phyloP scores from a whole-genome alignment of 108 stramenopile genomes.

The Poteriospumella lacustris region DNA sequence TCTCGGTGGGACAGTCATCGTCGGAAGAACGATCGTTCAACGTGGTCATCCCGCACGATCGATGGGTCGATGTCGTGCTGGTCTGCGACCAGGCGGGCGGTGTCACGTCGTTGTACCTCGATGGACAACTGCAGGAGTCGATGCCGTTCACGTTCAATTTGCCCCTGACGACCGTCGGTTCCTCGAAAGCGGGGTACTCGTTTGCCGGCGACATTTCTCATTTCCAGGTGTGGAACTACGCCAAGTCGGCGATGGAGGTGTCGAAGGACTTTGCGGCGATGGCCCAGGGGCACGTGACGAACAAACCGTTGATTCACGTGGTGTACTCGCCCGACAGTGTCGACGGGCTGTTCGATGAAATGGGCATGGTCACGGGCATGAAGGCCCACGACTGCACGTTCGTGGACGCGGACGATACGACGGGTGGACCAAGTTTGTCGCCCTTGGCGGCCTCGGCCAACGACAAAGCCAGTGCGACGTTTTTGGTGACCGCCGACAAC shows the following conservation, averaged over 20 bases:
- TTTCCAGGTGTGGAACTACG: background rate
- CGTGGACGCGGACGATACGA: too few species aligned
- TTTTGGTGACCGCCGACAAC: too few species aligned
- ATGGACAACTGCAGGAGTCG: background rate
- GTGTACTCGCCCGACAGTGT: too few species aligned
- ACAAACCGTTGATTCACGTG: too few species aligned
- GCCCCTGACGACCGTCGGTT: background rate
- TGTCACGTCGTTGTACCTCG: background rate
- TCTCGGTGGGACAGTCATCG: background rate
- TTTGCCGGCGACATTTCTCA: slow-evolving; percentile 10
- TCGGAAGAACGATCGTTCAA: background rate
- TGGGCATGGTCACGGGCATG: too few species aligned
- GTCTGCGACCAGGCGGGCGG: background rate
- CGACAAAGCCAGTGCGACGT: too few species aligned
- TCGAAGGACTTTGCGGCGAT: too few species aligned
- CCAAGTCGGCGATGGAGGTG: background rate
- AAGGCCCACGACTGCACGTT: too few species aligned
- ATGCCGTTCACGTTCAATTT: background rate
- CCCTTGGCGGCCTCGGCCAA: too few species aligned
- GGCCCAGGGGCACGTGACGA: too few species aligned
- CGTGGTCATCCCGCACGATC: background rate
- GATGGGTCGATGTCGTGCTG: slow-evolving; percentile 8
- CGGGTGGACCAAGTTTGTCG: too few species aligned
- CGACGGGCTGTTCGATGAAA: too few species aligned
- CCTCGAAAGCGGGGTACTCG: background rate